Evolutionary conservation across 202 grass and related monocot genomes (phyloP).

Genomic region (Bolboschoenoplectus hybrid): DNA sequence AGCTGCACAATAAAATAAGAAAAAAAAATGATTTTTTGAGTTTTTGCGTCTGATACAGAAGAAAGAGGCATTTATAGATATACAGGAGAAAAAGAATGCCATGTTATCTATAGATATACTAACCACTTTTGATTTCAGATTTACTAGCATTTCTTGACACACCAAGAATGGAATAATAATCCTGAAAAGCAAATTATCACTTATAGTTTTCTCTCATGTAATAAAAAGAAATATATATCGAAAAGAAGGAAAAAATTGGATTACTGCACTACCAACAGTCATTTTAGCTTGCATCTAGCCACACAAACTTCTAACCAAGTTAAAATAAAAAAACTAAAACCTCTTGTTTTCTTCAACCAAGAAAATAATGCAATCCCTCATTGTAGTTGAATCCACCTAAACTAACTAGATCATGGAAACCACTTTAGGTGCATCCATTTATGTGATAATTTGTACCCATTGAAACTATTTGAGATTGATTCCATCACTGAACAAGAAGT

Average conservation of each 20-base stretch:
- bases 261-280: background rate
- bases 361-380: background rate
- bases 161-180: conserved; percentile 88
- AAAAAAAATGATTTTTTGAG: background rate
- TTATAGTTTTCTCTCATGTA: background rate
- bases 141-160: conserved; percentile 97
- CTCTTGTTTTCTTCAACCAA: background rate
- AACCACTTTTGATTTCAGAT: conserved; percentile 90
- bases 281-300: background rate
- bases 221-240: background rate
- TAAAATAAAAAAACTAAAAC: background rate
- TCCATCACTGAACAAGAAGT: background rate
- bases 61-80: background rate
- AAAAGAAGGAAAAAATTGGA: background rate
- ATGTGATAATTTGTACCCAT: background rate
- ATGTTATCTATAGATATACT: conserved; percentile 37
- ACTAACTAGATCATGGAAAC: conserved; percentile 2
- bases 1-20: conserved; percentile 54
- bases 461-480: background rate
- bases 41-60: background rate
- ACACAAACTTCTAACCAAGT: conserved; percentile 14
- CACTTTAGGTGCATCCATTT: background rate
- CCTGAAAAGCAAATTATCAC: conserved; percentile 54
- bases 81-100: background rate
- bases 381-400: background rate